Conservation (phyloP, 2,329 filamentous ascomycete species). For the Septoria linicola region DNA sequence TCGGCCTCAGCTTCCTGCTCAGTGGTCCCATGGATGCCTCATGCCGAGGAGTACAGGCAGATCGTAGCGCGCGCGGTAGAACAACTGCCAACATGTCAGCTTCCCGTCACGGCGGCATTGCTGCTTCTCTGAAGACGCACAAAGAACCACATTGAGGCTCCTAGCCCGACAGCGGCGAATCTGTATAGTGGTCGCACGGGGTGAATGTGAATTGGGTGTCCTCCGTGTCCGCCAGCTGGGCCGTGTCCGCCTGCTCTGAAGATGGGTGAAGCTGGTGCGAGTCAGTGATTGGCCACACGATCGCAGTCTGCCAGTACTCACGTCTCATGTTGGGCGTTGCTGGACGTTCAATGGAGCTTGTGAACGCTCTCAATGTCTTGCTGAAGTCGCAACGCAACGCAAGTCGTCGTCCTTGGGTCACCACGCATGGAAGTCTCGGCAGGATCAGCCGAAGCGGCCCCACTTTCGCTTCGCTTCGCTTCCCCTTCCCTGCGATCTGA, state of each 20-base stretch:
- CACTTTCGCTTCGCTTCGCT: no score
- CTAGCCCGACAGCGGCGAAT: constrained; percentile 79
- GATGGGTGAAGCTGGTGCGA: constrained; percentile 17
- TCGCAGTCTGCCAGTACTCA: neutral
- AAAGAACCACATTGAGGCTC: constrained; percentile 99
- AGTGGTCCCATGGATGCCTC: constrained; percentile 98
- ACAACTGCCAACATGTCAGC: constrained; percentile 58
- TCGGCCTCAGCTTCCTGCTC: constrained; percentile 34
- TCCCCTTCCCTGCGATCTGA: no score
- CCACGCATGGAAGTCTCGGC: neutral
- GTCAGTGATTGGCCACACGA: neutral
- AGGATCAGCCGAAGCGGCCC: no score
- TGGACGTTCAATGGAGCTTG: neutral
- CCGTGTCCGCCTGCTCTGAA: constrained; percentile 29
- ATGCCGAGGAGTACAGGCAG: constrained; percentile 85
- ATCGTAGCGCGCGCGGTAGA: constrained; percentile 96
- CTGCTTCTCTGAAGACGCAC: constrained; percentile 49
- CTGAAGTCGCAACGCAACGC: no score
- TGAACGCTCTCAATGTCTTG: no score
- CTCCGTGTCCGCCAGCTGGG: constrained; percentile 42
- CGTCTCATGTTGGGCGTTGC: constrained; percentile 14
- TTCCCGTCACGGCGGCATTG: neutral
- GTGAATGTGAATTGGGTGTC: constrained; percentile 59
- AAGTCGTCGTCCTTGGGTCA: no score
- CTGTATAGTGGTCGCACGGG: constrained; percentile 71